These are phyloP conservation scores for Fraxinus sp. DNA, from an alignment of 305 asterid genomes.

Conservation along the genomic window DNA sequence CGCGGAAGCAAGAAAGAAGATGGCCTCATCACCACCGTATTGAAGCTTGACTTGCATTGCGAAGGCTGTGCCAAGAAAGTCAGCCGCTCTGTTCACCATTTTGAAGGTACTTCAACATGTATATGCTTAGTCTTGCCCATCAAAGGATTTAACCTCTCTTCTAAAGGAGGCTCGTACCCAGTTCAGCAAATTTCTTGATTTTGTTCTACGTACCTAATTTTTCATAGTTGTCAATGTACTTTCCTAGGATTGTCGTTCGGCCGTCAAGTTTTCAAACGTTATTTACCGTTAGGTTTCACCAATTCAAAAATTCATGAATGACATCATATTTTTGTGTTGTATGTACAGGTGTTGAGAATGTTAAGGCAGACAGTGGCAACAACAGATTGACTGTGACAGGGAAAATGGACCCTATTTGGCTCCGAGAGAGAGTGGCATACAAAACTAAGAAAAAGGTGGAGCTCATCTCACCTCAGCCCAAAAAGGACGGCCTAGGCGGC, in stretches of 20 bases:
- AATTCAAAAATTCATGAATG: background rate
- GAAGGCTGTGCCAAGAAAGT: slow-evolving; percentile 90
- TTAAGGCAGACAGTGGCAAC: slow-evolving; percentile 49
- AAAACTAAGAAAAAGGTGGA: slow-evolving; percentile 81
- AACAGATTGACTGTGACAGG: slow-evolving; percentile 76
- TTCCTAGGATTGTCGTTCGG: background rate
- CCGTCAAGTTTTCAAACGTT: background rate
- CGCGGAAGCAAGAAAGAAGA: slow-evolving; percentile 40
- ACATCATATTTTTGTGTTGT: background rate
- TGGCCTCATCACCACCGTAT: slow-evolving; percentile 40
- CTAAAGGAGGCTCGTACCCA: background rate
- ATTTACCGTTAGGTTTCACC: background rate
- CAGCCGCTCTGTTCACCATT: slow-evolving; percentile 56
- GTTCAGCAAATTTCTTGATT: background rate
- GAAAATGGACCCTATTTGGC: slow-evolving; percentile 73
- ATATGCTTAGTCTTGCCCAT: background rate
- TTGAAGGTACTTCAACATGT: slow-evolving; percentile 43
- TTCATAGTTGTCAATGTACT: background rate
- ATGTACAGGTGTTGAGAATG: slow-evolving; percentile 73
- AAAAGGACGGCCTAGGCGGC: slow-evolving; percentile 45
- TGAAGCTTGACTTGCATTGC: slow-evolving; percentile 88
- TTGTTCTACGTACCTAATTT: background rate
- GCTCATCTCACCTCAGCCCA: slow-evolving; percentile 70
- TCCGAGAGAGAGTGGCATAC: slow-evolving; percentile 60
- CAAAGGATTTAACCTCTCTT: background rate